A percentile compares a stretch with the other conserved stretches of the same genome.
Evolutionary conservation across 805 yeast genomes (phyloP).

Genomic region (Candida germanica): DNA sequence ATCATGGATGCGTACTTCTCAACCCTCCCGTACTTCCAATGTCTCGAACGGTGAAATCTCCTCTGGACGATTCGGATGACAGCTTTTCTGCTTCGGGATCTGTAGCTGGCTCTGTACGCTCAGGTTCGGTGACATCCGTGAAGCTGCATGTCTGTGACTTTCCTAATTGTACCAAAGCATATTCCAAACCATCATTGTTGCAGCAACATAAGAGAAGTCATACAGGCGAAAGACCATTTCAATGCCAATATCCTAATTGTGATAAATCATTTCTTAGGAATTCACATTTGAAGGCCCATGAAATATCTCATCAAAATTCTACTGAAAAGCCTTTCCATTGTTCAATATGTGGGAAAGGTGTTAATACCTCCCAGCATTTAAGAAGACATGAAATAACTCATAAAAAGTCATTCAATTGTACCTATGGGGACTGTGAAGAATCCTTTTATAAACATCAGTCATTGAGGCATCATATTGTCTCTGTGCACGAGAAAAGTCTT

Average conservation of each 20-base stretch:
- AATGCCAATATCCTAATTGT: slow-evolving; percentile 58
- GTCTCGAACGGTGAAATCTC: too few species aligned
- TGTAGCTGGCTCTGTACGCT: too few species aligned
- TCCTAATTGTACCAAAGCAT: slow-evolving; percentile 55
- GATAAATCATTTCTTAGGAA: slow-evolving; percentile 64
- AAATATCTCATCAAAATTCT: slow-evolving; percentile 52
- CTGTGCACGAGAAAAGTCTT: slow-evolving; percentile 57
- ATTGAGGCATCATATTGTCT: slow-evolving; percentile 64
- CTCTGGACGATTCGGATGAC: too few species aligned
- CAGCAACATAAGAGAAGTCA: slow-evolving; percentile 82
- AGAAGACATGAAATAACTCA: slow-evolving; percentile 83
- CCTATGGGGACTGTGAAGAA: slow-evolving; percentile 59
- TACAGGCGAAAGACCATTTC: slow-evolving; percentile 74
- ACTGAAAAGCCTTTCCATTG: slow-evolving; percentile 71
- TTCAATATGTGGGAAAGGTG: slow-evolving; percentile 75
- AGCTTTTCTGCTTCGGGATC: too few species aligned
- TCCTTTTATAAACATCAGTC: slow-evolving; percentile 74
- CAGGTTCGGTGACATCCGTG: slow-evolving; percentile 20
- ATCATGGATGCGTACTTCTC: too few species aligned
- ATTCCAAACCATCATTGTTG: slow-evolving; percentile 75
- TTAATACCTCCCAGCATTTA: slow-evolving; percentile 75
- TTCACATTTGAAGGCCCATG: slow-evolving; percentile 78
- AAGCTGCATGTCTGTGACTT: slow-evolving; percentile 54
- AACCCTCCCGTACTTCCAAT: too few species aligned
- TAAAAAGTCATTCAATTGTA: slow-evolving; percentile 58